These are phyloP conservation scores for Adansonia madagascariensis DNA, from an alignment of 441 rosid genomes.

Conservation along the genomic window DNA sequence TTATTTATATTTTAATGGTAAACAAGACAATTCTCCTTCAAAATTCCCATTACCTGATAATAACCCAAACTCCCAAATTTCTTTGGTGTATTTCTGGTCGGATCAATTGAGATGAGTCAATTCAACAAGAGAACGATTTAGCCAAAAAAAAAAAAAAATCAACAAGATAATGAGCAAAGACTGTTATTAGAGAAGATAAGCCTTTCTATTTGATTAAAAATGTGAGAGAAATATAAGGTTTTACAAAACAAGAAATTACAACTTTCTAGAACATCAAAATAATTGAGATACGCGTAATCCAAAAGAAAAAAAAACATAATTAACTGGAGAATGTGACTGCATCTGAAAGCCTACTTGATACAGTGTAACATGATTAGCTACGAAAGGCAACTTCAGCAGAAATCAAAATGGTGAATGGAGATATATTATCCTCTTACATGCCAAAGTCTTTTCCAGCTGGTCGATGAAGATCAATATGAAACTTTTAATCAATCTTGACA, in stretches of 20 bases:
- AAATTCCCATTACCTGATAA: too few relatives aligned
- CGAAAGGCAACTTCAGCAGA: slow-evolving; percentile 24
- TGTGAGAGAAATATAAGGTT: slow-evolving; percentile 24
- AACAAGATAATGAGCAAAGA: neutral
- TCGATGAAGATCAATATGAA: slow-evolving; percentile 28
- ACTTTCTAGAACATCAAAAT: slow-evolving; percentile 28
- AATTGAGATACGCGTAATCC: slow-evolving; percentile 15
- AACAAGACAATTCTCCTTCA: too few relatives aligned
- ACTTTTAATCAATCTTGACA: slow-evolving; percentile 78
- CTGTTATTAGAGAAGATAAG: neutral
- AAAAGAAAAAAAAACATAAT: slow-evolving; percentile 28
- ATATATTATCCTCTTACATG: slow-evolving; percentile 25
- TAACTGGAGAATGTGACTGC: slow-evolving; percentile 3
- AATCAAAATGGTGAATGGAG: slow-evolving; percentile 22
- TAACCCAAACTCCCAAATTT: too few relatives aligned
- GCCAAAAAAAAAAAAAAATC: neutral
- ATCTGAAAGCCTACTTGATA: slow-evolving; percentile 4
- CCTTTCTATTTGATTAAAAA: slow-evolving; percentile 25
- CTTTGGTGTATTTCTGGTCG: neutral
- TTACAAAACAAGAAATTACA: slow-evolving; percentile 29
- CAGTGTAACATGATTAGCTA: slow-evolving; percentile 37
- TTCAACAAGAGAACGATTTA: neutral
- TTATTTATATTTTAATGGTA: too few relatives aligned
- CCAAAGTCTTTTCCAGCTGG: slow-evolving; percentile 33
- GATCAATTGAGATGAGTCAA: neutral